These are phyloP conservation scores for Coemansia sp. DNA, from an alignment of 192 early-diverging fungal species.

Conservation along the genomic window DNA sequence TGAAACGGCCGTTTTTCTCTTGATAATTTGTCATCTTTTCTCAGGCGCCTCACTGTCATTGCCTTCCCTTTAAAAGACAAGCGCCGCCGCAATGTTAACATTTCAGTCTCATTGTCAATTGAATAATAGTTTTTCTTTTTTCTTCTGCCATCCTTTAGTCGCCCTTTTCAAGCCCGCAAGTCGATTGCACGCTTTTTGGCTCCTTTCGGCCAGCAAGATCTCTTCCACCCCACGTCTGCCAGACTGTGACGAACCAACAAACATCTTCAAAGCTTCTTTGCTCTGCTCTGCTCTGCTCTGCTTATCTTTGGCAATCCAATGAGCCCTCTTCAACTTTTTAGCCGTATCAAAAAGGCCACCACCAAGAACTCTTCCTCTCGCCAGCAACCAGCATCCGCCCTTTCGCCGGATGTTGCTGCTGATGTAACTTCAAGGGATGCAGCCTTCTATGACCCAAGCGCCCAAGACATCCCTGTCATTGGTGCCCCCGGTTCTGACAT, in stretches of 20 bases:
- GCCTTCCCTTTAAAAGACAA: not conserved
- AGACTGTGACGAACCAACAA: too few relatives aligned
- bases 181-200: not conserved
- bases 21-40: not conserved
- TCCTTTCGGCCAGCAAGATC: not conserved
- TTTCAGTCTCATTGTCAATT: not conserved
- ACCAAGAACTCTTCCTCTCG: not conserved
- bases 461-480: not conserved
- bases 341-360: conserved; percentile 16
- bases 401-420: not conserved
- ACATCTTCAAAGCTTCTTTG: too few relatives aligned
- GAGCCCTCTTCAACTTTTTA: conserved; percentile 21
- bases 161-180: not conserved
- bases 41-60: too few relatives aligned
- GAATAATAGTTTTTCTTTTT: not conserved
- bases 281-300: too few relatives aligned
- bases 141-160: not conserved
- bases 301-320: not conserved
- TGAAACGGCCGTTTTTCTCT: not conserved
- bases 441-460: not conserved
- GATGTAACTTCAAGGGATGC: not conserved
- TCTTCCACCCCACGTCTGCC: too few relatives aligned
- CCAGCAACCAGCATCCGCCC: not conserved
- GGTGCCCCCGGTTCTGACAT: not conserved
- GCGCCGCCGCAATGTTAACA: not conserved